A percentile compares a stretch with the other conserved stretches of the same genome.
phyloP scores from a whole-genome alignment of 192 early-diverging fungal species.

The Irineochytrium annulatum region DNA sequence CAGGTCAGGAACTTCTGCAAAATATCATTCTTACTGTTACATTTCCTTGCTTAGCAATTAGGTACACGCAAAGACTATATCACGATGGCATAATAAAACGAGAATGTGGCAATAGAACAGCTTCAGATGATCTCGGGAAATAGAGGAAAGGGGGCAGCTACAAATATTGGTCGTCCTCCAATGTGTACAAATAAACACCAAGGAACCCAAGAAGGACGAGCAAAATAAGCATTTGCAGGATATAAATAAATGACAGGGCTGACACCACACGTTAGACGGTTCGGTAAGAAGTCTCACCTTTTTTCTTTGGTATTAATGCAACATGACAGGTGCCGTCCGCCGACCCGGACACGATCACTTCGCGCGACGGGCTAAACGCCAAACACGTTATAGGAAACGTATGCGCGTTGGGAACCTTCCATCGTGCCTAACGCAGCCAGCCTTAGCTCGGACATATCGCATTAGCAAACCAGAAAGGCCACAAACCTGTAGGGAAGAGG shows the following conservation, averaged over 20 bases:
- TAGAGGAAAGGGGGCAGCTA: too few species aligned
- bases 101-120: too few species aligned
- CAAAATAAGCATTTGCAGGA: not conserved
- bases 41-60: too few species aligned
- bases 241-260: not conserved
- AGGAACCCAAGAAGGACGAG: not conserved
- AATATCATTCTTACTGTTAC: too few species aligned
- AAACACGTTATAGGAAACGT: slow-evolving; percentile 74
- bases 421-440: slow-evolving; percentile 34
- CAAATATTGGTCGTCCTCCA: too few species aligned
- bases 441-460: not conserved
- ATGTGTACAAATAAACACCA: not conserved
- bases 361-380: slow-evolving; percentile 64
- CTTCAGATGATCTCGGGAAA: too few species aligned
- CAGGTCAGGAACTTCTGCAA: too few species aligned
- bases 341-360: slow-evolving; percentile 71
- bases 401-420: slow-evolving; percentile 67
- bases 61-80: too few species aligned
- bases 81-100: too few species aligned
- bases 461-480: not conserved
- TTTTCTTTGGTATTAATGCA: slow-evolving; percentile 17
- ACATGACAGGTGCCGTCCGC: slow-evolving; percentile 64
- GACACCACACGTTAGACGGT: not conserved
- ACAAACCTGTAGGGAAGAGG: slow-evolving; percentile 51
- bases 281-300: slow-evolving; percentile 10